Conservation (phyloP, 208 protist genomes). For the Borovskyia barvae region DNA sequence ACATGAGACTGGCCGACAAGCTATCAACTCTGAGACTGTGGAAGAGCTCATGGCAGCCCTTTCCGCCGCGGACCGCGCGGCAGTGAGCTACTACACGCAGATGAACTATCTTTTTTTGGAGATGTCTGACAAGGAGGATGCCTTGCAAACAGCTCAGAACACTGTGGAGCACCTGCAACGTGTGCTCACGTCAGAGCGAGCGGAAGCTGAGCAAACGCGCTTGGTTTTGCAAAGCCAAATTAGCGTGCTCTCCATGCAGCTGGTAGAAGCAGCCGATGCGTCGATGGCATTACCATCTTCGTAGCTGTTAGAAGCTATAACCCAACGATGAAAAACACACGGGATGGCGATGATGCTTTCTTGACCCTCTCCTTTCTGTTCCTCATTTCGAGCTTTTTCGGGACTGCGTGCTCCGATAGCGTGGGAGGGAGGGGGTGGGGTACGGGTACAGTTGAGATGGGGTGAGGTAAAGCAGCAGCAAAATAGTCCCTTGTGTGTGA, state of each 20-base stretch:
- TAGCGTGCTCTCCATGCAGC: conserved; percentile 63
- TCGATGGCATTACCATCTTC: not conserved
- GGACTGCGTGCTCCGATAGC: too few species aligned
- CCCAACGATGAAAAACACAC: too few species aligned
- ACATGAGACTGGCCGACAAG: not conserved
- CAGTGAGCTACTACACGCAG: conserved; percentile 69
- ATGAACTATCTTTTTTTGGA: conserved; percentile 58
- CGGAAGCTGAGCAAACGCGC: conserved; percentile 47
- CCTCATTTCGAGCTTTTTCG: too few species aligned
- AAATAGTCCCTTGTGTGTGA: too few species aligned
- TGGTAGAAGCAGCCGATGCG: conserved; percentile 27
- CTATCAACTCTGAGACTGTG: conserved; percentile 10
- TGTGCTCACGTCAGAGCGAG: conserved; percentile 35
- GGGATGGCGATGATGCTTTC: too few species aligned
- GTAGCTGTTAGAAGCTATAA: too few species aligned
- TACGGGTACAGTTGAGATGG: too few species aligned
- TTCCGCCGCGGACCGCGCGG: conserved; percentile 63
- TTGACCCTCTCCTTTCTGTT: too few species aligned
- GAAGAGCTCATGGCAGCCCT: conserved; percentile 61
- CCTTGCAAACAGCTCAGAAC: conserved; percentile 25
- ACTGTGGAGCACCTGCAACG: conserved; percentile 35
- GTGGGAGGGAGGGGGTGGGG: too few species aligned
- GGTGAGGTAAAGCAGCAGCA: too few species aligned
- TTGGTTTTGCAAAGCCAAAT: conserved; percentile 69
- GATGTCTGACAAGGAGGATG: conserved; percentile 56